Conservation (phyloP, 2,329 filamentous ascomycete genomes). For the Pyricularia pennisetigena region DNA sequence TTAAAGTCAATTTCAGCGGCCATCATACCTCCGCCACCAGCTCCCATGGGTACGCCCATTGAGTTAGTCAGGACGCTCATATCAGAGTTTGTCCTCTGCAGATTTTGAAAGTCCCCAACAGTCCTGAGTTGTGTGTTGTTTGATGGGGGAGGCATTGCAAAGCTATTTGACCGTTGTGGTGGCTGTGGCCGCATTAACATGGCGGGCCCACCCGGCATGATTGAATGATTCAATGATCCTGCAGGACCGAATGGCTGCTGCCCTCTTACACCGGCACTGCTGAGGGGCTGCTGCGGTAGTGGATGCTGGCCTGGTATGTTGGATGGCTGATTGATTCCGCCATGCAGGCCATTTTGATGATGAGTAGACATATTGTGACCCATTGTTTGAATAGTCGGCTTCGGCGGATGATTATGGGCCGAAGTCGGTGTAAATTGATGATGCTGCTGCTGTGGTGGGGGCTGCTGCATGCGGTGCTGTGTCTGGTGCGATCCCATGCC, state of each 20-base stretch:
- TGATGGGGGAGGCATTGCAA: constrained; percentile 23
- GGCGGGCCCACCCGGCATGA: constrained; percentile 6
- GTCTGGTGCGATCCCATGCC: constrained; percentile 10
- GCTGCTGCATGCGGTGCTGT: constrained; percentile 7
- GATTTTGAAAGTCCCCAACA: constrained; percentile 37
- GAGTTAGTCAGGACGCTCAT: constrained; percentile 22
- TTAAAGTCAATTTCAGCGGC: constrained; percentile 30
- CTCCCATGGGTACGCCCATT: constrained; percentile 17
- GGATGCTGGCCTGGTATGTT: constrained; percentile 9
- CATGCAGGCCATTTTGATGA: constrained; percentile 2
- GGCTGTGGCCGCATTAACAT: constrained; percentile 22
- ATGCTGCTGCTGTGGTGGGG: constrained; percentile 14
- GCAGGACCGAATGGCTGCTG: constrained; percentile 7
- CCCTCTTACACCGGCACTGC: constrained; percentile 4
- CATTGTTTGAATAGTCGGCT: constrained; percentile 21
- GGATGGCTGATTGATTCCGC: constrained; percentile 3
- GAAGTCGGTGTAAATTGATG: constrained; percentile 17
- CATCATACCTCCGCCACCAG: constrained; percentile 13
- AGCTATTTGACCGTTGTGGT: constrained; percentile 28
- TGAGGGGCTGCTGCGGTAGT: constrained; percentile 13
- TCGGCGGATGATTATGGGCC: constrained; percentile 19
- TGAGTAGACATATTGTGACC: constrained; percentile 7
- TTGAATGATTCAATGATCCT: constrained; percentile 6
- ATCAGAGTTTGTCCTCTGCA: constrained; percentile 35
- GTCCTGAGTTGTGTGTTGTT: constrained; percentile 24